These are phyloP conservation scores for Stephania cephalantha DNA, from an alignment of 164 flowering plant species.

Conservation along the genomic window DNA sequence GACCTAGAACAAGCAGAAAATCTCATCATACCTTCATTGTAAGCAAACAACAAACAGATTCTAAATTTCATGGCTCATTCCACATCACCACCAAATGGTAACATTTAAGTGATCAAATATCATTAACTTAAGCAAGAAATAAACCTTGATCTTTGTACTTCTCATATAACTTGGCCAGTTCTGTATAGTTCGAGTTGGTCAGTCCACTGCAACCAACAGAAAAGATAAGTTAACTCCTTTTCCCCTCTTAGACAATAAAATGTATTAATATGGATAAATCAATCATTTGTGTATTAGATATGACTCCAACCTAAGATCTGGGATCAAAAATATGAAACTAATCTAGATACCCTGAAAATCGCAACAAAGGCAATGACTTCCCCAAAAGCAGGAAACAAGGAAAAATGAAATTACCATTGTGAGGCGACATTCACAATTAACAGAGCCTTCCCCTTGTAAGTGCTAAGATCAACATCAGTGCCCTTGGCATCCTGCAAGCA, in stretches of 20 bases:
- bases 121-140: not conserved
- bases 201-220: slow-evolving; percentile 52
- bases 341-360: too few species aligned
- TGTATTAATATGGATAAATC: too few species aligned
- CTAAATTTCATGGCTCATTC: not conserved
- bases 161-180: slow-evolving; percentile 53
- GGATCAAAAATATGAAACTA: too few species aligned
- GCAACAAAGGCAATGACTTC: too few species aligned
- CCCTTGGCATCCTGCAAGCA: slow-evolving; percentile 61
- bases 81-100: not conserved
- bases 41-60: not conserved
- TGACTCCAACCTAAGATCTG: too few species aligned
- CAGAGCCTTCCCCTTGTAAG: slow-evolving; percentile 68
- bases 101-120: not conserved
- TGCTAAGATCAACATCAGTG: slow-evolving; percentile 62
- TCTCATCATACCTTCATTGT: not conserved
- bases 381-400: not conserved
- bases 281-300: too few species aligned
- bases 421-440: slow-evolving; percentile 84
- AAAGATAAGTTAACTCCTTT: not conserved
- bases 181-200: slow-evolving; percentile 80
- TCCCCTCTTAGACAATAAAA: too few species aligned
- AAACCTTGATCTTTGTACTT: slow-evolving; percentile 81
- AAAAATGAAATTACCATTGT: slow-evolving; percentile 42
- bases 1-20: slow-evolving; percentile 32